These are phyloP conservation scores for Tripterygium wilfordii DNA, from an alignment of 177 flowering plant genomes.

Conservation along the genomic window DNA sequence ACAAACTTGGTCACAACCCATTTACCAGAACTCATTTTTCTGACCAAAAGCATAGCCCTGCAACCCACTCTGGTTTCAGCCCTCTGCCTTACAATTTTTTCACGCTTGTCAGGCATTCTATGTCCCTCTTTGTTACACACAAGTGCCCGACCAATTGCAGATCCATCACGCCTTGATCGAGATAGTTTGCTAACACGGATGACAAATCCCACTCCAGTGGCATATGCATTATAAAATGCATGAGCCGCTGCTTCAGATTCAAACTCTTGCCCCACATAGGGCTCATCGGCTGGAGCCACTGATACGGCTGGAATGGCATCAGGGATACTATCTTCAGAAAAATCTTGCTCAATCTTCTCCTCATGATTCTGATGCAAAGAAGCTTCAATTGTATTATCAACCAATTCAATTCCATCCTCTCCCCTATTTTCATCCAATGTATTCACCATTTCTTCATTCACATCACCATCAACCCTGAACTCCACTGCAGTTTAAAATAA, in stretches of 20 bases:
- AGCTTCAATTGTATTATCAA: slow-evolving; percentile 37
- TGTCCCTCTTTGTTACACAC: slow-evolving; percentile 26
- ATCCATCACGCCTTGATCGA: slow-evolving; percentile 31
- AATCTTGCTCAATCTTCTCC: slow-evolving; percentile 26
- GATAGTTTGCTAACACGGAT: slow-evolving; percentile 23
- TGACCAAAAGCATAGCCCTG: slow-evolving; percentile 44
- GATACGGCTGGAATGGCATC: slow-evolving; percentile 4
- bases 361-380: slow-evolving; percentile 19
- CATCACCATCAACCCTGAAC: slow-evolving; percentile 24
- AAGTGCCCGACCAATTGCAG: slow-evolving; percentile 21
- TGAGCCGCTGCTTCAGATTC: slow-evolving; percentile 49
- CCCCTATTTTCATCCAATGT: slow-evolving; percentile 13
- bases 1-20: slow-evolving; percentile 54
- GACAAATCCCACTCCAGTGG: slow-evolving; percentile 31
- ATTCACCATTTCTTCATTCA: slow-evolving; percentile 23
- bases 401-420: slow-evolving; percentile 29
- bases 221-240: slow-evolving; percentile 42
- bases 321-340: slow-evolving; percentile 22
- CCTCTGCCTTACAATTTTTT: slow-evolving; percentile 24
- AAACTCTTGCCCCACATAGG: slow-evolving; percentile 12
- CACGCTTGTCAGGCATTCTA: slow-evolving; percentile 6
- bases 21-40: slow-evolving; percentile 34
- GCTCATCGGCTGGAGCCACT: not conserved
- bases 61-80: slow-evolving; percentile 39
- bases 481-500: slow-evolving; percentile 35